Evolutionary conservation across 768 basidiomycete species (phyloP), one percentile per base, ranked within the genome.

Genomic region (Suillus sp.): DNA sequence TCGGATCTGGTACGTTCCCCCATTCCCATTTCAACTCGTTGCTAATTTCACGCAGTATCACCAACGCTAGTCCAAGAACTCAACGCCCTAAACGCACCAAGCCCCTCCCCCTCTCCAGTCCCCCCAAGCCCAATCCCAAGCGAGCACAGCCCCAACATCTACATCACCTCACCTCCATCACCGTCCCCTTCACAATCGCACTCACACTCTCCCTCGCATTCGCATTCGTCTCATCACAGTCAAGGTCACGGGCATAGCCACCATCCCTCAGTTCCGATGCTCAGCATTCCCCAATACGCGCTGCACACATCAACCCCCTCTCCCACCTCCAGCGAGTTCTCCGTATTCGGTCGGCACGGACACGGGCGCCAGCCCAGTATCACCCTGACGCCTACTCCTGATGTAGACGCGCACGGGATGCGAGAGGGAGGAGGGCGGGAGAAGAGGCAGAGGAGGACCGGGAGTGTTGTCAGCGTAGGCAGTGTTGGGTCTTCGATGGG

Each of bases 111-210:
- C 2, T 73, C 73, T 2, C 74, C 73, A 0, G 63, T 62, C n/a
- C 62, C 62, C 22, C 55, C 71, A 54, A 35, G 58, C 37, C 56
- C 64, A 11, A 53, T 64, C 4, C 63, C 63, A 4, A 66, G 61
- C 8, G 73, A 55, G 13, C 62, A 75, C 47, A 84, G 80, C 60
- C 89, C 90, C 10, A 88, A 90, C 66, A 91, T 92, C 67, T 89
- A 82, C 70, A 80, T 93, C 67, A 92, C 89, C 3, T 87, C 88
- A 0, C 89, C 91, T 3, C 75, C 77, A 0, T 80, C 82, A 3
- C 71, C 83, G 25, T 51, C 27, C 1, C 27, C 50, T 4, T 51
- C 25, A 8, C 48, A 18, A 6, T 40, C 40, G 16, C 40, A 50
- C 3, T 16, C 47, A 16, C 47, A 27, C 48, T 48, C 48, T 0